Evolutionary conservation across 805 yeast species (phyloP).

Genomic region (Candida coleopterorum): DNA sequence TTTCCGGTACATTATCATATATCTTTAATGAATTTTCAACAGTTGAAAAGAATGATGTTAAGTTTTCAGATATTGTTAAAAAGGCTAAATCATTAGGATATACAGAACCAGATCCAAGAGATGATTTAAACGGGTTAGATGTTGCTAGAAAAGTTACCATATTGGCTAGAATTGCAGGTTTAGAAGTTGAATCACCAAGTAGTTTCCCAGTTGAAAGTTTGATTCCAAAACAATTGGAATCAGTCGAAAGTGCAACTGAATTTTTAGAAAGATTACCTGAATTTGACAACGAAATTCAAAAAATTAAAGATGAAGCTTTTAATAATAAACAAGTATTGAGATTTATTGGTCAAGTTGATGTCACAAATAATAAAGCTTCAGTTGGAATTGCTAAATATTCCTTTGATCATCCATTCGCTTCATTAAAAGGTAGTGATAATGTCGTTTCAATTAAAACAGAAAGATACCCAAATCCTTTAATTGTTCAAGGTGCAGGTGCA

Average conservation of each 20-base stretch:
- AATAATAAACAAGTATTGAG: constrained; percentile 82
- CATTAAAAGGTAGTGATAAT: constrained; percentile 93
- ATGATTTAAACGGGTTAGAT: constrained; percentile 95
- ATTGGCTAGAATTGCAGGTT: constrained; percentile 88
- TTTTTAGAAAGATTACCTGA: constrained; percentile 77
- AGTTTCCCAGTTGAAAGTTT: constrained; percentile 92
- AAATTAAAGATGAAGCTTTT: constrained; percentile 76
- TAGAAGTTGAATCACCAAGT: constrained; percentile 77
- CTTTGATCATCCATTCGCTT: constrained; percentile 89
- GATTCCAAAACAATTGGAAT: constrained; percentile 82
- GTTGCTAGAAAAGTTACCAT: constrained; percentile 98
- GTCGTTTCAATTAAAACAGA: constrained; percentile 88
- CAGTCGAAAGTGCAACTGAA: constrained; percentile 67
- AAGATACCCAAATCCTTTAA: constrained; percentile 89
- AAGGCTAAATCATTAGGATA: constrained; percentile 89
- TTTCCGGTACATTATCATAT: constrained; percentile 93
- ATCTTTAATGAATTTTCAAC: constrained; percentile 92
- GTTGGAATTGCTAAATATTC: constrained; percentile 90
- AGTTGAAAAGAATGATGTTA: constrained; percentile 48
- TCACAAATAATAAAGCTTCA: constrained; percentile 60
- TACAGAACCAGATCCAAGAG: constrained; percentile 99
- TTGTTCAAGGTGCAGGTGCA: constrained; percentile 97
- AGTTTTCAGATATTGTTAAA: constrained; percentile 85
- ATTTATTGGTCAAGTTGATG: constrained; percentile 88
- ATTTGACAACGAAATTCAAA: constrained; percentile 74